Evolutionary conservation across 192 early-diverging fungal species (phyloP).

Genomic region (Podila verticillata): DNA sequence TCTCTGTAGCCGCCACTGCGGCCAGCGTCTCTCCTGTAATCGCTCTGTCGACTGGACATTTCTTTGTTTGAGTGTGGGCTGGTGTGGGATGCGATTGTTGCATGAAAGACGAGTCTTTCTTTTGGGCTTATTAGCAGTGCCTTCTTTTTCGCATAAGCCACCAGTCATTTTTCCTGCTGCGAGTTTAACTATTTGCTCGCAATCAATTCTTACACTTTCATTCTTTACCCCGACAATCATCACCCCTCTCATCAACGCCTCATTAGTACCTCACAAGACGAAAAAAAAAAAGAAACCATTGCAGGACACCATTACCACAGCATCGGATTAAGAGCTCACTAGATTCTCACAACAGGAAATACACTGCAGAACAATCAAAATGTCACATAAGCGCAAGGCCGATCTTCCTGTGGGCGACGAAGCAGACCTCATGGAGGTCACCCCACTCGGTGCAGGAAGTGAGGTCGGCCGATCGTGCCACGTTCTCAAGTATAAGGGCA

Average conservation of each 20-base stretch:
- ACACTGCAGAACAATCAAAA: neutral
- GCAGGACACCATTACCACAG: no score
- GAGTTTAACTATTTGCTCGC: no score
- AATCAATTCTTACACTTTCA: no score
- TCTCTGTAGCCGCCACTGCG: constrained; percentile 46
- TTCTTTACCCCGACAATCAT: no score
- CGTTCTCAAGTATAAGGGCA: constrained; percentile 93
- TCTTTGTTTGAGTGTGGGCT: neutral
- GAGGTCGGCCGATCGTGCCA: constrained; percentile 97
- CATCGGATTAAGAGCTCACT: neutral
- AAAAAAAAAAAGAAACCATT: no score
- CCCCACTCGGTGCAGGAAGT: constrained; percentile 95
- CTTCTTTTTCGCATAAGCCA: no score
- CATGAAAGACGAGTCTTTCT: neutral
- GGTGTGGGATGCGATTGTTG: neutral
- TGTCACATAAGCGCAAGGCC: constrained; percentile 46
- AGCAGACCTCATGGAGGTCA: constrained; percentile 88
- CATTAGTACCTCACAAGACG: neutral
- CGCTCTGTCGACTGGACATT: constrained; percentile 27
- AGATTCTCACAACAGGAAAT: neutral
- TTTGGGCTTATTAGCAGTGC: no score
- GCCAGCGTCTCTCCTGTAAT: constrained; percentile 30
- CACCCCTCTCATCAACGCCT: no score
- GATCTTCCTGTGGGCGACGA: constrained; percentile 73
- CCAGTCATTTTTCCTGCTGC: no score